These are phyloP conservation scores for Fusarium temperatum DNA, from an alignment of 2,329 filamentous ascomycete species.

Conservation along the genomic window DNA sequence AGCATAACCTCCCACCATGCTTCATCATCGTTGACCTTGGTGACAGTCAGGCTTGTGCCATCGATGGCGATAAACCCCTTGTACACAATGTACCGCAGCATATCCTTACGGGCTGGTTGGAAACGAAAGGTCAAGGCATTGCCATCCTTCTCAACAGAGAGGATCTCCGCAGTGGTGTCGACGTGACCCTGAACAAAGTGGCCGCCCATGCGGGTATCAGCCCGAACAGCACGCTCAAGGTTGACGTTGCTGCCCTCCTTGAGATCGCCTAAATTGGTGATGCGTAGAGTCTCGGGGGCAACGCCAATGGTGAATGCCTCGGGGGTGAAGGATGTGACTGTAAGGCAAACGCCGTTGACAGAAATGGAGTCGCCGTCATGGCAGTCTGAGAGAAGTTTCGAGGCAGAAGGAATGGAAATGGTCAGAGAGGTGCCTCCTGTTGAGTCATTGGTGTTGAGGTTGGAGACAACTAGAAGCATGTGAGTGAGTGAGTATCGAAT, in stretches of 20 bases:
- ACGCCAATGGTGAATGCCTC: slow-evolving; percentile 87
- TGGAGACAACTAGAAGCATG: slow-evolving; percentile 76
- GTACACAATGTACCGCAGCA: slow-evolving; percentile 90
- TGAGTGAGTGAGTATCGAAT: slow-evolving; percentile 41
- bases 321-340: slow-evolving; percentile 70
- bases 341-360: slow-evolving; percentile 95
- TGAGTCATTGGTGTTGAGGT: slow-evolving; percentile 81
- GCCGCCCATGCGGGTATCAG: slow-evolving; percentile 93
- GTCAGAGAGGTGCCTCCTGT: slow-evolving; percentile 91
- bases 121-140: slow-evolving; percentile 91
- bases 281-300: slow-evolving; percentile 92
- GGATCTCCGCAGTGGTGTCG: slow-evolving; percentile 83
- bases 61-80: slow-evolving; percentile 97
- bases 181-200: slow-evolving; percentile 99
- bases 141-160: slow-evolving; percentile 79
- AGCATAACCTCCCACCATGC: slow-evolving; percentile 97
- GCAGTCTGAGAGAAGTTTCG: slow-evolving; percentile 82
- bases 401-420: slow-evolving; percentile 73
- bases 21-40: slow-evolving; percentile 79
- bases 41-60: slow-evolving; percentile 93
- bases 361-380: slow-evolving; percentile 93
- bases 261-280: slow-evolving; percentile 90
- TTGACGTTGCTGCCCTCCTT: slow-evolving; percentile 77
- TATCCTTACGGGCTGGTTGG: slow-evolving; percentile 71
- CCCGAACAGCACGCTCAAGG: slow-evolving; percentile 91